Base-by-base conservation (phyloP, 2,329 filamentous ascomycete species). In the Dichotomopilus funicola region DNA sequence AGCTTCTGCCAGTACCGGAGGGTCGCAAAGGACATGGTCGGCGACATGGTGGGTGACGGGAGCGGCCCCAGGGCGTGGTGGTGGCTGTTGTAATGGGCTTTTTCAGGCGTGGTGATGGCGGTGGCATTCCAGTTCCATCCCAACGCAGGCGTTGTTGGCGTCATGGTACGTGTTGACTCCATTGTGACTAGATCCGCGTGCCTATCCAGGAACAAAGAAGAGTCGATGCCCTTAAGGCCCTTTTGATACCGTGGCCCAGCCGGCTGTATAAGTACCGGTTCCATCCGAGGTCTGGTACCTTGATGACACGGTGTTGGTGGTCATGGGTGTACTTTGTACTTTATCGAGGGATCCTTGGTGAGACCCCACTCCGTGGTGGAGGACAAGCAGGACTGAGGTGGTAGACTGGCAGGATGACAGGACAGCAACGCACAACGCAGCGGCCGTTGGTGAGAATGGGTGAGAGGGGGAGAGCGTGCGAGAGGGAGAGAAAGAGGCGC, bases 1-100 rank as follows among this genome's bases (percentile, higher is more conserved):
- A 54, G 46, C n/a, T 52, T 47, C 31, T 55, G 55, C 54, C 57
- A 59, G 42, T 19, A 51, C 27, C 59, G 59, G 19, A 58, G 8
- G 8, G 55, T 49, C n/a, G 59, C 53, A 42, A 61, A 53, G 8
- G 57, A 34, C 8, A 55, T 31, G 31, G 33, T 51, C 38, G 19
- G 19, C 19, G 19, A 27, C 19, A 27, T 59, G 56, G 27, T 58
- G 58, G 5, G 57, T 53, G 7, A 56, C 34, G n/a, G 49, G 37
- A 6, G 13, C 44, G 11, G 48, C 3, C 3, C 40, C 42, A 12
- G 40, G 44, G 31, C 49, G 27, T 36, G 35, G 38, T 2, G 54
- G 27, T 9, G 36, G 27, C 9, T 27, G 19, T 27, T 27, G 19
- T 27, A 27, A 27, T 27, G 19, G 19, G 19, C 19, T 27, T 27